These are phyloP conservation scores for Epichloe amarillans DNA, from an alignment of 2,329 filamentous ascomycete genomes.

Conservation along the genomic window DNA sequence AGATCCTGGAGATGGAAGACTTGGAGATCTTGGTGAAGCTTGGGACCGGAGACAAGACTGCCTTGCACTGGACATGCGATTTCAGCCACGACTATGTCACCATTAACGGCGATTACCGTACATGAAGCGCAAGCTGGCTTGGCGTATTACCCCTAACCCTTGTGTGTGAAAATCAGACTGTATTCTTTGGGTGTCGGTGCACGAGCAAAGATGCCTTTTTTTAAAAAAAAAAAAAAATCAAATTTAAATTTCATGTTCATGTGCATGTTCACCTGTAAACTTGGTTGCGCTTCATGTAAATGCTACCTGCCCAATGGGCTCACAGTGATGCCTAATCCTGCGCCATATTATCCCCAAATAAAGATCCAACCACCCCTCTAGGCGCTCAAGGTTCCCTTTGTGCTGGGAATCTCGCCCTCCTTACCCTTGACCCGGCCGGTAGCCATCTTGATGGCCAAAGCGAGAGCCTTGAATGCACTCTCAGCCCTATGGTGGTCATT, in stretches of 20 bases:
- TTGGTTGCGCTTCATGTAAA: too few relatives aligned
- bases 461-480: slow-evolving; percentile 93
- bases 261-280: too few relatives aligned
- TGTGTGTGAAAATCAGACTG: too few relatives aligned
- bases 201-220: too few relatives aligned
- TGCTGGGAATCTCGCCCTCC: slow-evolving; percentile 89
- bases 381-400: slow-evolving; percentile 75
- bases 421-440: slow-evolving; percentile 61
- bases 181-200: too few relatives aligned
- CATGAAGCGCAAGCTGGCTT: slow-evolving; percentile 20
- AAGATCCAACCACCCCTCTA: slow-evolving; percentile 18
- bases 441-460: slow-evolving; percentile 70
- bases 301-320: too few relatives aligned
- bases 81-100: slow-evolving; percentile 70
- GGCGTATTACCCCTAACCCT: too few relatives aligned
- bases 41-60: slow-evolving; percentile 54
- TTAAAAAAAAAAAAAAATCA: too few relatives aligned
- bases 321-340: background rate
- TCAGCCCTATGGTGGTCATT: slow-evolving; percentile 97
- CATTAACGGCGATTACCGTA: slow-evolving; percentile 57
- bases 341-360: background rate
- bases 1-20: slow-evolving; percentile 68
- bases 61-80: slow-evolving; percentile 75
- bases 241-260: too few relatives aligned
- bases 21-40: slow-evolving; percentile 65